A percentile compares a stretch with the other conserved stretches of the same genome.
Conservation (phyloP, 176 grass and related monocot species). For the Cenchrus americanus region DNA sequence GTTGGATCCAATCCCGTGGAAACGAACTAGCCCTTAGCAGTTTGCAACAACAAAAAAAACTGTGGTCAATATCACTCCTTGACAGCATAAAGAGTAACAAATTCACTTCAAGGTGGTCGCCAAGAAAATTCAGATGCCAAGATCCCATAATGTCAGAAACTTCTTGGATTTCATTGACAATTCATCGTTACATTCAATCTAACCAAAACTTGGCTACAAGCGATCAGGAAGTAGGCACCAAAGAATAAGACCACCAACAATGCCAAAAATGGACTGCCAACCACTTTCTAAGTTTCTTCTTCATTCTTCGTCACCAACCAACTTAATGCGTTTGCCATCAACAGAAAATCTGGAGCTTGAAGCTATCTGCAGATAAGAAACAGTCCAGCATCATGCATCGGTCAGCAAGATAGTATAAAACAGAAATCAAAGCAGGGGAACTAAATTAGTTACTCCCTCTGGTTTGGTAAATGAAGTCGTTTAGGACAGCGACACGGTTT, state of each 20-base stretch:
- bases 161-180: background rate
- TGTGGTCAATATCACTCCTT: slow-evolving; percentile 8
- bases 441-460: background rate
- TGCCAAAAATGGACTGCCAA: background rate
- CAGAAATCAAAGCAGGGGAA: background rate
- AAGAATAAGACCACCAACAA: slow-evolving; percentile 27
- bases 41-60: background rate
- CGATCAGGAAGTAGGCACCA: slow-evolving; percentile 1
- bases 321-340: slow-evolving; percentile 66
- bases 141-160: background rate
- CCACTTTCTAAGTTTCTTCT: slow-evolving; percentile 34
- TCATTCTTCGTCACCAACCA: slow-evolving; percentile 56
- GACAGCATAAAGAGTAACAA: background rate
- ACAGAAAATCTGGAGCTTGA: slow-evolving; percentile 74
- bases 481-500: no score
- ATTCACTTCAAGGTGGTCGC: background rate
- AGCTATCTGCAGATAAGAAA: slow-evolving; percentile 67
- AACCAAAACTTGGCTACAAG: slow-evolving; percentile 29
- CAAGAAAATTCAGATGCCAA: background rate
- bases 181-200: background rate
- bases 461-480: no score
- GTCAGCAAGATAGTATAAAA: background rate
- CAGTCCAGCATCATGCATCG: background rate
- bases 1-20: no score
- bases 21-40: no score